Base-by-base conservation (phyloP, 495 filamentous ascomycete genomes). In the Pyronema omphalodes region DNA sequence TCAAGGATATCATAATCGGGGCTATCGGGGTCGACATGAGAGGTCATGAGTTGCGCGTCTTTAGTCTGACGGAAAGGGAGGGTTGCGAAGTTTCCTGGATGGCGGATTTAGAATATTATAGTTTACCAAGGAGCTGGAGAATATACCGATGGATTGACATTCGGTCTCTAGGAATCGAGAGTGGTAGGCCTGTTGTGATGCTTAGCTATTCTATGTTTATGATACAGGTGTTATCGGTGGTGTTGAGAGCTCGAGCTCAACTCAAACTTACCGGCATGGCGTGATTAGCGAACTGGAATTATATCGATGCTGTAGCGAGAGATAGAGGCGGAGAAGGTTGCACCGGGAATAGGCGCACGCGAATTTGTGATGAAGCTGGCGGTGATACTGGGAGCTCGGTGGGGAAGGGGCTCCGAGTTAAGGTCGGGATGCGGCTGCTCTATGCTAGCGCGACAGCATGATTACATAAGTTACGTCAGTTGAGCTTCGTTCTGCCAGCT, bases 1-100 rank as follows among this genome's bases (percentile, higher is more conserved):
- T 98, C 91, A 7, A 95, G 75, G 52, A 88, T 81, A 74, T 98
- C 91, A 72, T 96, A 96, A 57, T 80, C 83, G 66, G 91, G 83
- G 67, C 76, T 80, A 64, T 88, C 82, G 37, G 85, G 78, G 67
- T 93, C 81, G 57, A 94, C 79, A 46, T 80, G 79, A 55, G 23
- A 78, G 67, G 47, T 83, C 79, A 37, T 45, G 60, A 61, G 77
- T 73, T 91, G 44, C 89, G 86, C 57, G 86, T 86, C 66, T 80
- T 80, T 58, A 89, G 95, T 29, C 23, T 29, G 23, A 60, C 91
- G 91, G 39, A 98, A 81, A 3, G 89, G 88, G 57, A 94, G 80
- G 61, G 96, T 81, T 37, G 91, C 86, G 69, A 96, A 86, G 75
- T 94, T 94, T 61, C 89, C 88, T 77, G 77, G 18, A 60, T 19